Base-by-base conservation (phyloP, 2,329 filamentous ascomycete species). In the Fusarium albidum region DNA sequence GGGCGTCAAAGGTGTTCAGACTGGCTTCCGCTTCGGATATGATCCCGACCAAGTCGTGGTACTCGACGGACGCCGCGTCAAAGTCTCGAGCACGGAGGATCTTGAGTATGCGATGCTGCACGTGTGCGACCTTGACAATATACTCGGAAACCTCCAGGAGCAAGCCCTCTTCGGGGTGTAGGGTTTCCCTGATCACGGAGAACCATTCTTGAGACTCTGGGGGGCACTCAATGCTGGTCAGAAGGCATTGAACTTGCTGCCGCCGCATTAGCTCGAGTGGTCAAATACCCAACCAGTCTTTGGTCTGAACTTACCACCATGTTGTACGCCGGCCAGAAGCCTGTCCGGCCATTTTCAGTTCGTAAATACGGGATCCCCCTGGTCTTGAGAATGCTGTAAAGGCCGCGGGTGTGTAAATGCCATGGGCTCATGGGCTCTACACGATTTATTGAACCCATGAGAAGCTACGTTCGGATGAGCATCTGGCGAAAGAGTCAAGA, bases 271-370 rank as follows among this genome's bases (percentile, higher is more conserved):
- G 52, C 21, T 26, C 17, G n/a, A 5, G 9, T 35, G 14, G 21
- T 25, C 14, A 49, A n/a, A 2, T n/a, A n/a, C n/a, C n/a, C 14
- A 21, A 12, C 10, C 7, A 21, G 9, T 9, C 13, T 11, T 12
- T 9, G 13, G 5, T n/a, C 8, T 15, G 8, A 13, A 69, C 72
- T 17, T 57, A 76, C 74, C 38, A 77, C 65, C 57, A 77, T 68
- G 49, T 69, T 76, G 31, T 66, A 75, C 17, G 71, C 68, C 9
- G 71, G 67, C 75, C 75, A 77, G 49, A 77, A 77, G 3, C 69
- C 66, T 12, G 58, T 57, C 5, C 75, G 69, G 6, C 67, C 69
- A 3, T 33, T 41, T 2, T 7, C n/a, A 2, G 54, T 68, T 32
- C 52, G 51, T 9, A 77, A 51, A 27, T 58, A 59, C 13, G 49